Evolutionary conservation across 1,139 yeast species (phyloP), one percentile per base, ranked within the genome.

Genomic region (Magnusiomyces tetraspermus): DNA sequence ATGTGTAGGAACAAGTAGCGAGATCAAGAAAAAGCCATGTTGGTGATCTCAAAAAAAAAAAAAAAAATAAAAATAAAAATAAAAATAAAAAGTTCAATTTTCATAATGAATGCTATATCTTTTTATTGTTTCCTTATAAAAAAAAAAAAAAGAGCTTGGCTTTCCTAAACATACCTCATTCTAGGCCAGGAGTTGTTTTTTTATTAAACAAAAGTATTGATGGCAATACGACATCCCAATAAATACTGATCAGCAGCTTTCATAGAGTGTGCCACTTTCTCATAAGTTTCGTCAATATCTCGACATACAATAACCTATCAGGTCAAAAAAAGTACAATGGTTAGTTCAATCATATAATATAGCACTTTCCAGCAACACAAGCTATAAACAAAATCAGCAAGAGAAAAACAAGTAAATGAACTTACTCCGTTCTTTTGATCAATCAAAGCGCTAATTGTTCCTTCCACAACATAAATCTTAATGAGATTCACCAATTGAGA

Each of bases 401-500:
- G 13, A 26, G 19, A 24, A 43, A 24, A 26, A 43, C 36, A 38
- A 38, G 23, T 8, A 17, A 17, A 3, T n/a, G 31, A 45, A 42
- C 55, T 8, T 51, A 53, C 55, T 22, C 55, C 55, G 23, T 51
- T 50, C 19, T 51, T 50, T 21, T 52, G 53, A 45, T 58, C 60
- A 31, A 58, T 57, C 28, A 56, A 49, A 26, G 52, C 41, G 24
- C 50, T 47, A 11, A 56, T 45, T 2, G 53, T 48, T 15, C 51
- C 37, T 13, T 47, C 46, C 13, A 46, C 49, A 49, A 57, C 53
- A 10, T 57, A 44, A 5, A 43, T 28, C 19, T 47, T 53, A 11
- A 53, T 26, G 23, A 51, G 51, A 36, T 38, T 30, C 37, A 51
- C 54, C 2, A 56, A 50, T 10, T 50, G 53, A 1, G 10, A 26